These are phyloP conservation scores for Physocladia obscura DNA, from an alignment of 192 early-diverging fungal species.

Conservation along the genomic window DNA sequence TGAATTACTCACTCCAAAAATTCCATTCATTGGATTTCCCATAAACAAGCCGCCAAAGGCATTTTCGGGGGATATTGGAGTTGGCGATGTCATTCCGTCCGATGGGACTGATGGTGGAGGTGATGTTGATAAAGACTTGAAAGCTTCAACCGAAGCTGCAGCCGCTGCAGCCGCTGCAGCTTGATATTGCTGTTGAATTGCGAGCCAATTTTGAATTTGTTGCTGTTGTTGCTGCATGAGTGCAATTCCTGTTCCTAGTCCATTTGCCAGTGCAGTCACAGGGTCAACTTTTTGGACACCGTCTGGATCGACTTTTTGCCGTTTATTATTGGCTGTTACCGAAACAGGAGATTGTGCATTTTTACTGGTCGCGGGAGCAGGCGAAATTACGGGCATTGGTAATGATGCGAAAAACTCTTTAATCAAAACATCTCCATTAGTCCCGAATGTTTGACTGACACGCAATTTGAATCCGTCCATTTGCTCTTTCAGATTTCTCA, in stretches of 20 bases:
- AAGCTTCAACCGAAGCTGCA: conserved; percentile 21
- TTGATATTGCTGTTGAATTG: conserved; percentile 26
- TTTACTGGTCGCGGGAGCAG: neutral
- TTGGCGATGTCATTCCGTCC: neutral
- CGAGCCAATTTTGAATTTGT: conserved; percentile 26
- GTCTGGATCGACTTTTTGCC: neutral
- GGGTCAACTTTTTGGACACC: no score
- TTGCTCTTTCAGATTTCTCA: neutral
- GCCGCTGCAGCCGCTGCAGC: conserved; percentile 25
- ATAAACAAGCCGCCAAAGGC: neutral
- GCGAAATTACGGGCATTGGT: neutral
- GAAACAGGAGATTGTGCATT: neutral
- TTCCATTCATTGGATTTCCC: neutral
- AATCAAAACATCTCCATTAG: neutral
- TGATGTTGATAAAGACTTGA: neutral
- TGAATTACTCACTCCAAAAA: neutral
- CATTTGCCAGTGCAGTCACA: neutral
- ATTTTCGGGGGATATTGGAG: neutral
- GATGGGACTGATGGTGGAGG: conserved; percentile 1
- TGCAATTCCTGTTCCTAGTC: neutral
- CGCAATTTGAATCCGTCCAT: neutral
- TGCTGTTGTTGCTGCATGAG: conserved; percentile 26
- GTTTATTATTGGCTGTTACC: neutral
- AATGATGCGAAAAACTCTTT: neutral
- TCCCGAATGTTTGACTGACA: neutral